phyloP scores from a whole-genome alignment of 805 yeast genomes.

The Barnettozyma botsteinii region DNA sequence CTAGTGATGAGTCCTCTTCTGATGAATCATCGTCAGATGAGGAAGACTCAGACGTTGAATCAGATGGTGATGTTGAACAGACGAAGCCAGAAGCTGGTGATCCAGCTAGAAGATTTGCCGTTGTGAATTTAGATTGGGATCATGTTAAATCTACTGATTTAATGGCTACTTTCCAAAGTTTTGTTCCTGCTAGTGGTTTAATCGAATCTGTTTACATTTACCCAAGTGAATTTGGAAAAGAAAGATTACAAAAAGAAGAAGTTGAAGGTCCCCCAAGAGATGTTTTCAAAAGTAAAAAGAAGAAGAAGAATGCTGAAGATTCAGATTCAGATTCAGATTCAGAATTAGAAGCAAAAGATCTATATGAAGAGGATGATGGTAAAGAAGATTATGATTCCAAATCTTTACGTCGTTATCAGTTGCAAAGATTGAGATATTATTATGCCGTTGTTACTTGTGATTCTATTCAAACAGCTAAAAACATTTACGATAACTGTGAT shows the following conservation, averaged over 20 bases:
- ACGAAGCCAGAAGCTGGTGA: slow-evolving; percentile 79
- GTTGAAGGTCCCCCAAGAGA: slow-evolving; percentile 90
- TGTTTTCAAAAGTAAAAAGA: slow-evolving; percentile 49
- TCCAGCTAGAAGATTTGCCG: slow-evolving; percentile 77
- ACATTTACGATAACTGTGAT: slow-evolving; percentile 82
- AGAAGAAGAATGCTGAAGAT: slow-evolving; percentile 32
- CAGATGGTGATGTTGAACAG: slow-evolving; percentile 46
- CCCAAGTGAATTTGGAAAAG: slow-evolving; percentile 92
- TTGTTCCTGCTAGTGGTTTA: slow-evolving; percentile 70
- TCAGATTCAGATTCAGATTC: slow-evolving; percentile 43
- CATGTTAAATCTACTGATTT: slow-evolving; percentile 82
- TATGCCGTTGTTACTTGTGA: slow-evolving; percentile 90
- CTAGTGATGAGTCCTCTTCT: slow-evolving; percentile 30
- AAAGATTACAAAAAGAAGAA: slow-evolving; percentile 85
- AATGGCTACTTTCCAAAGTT: slow-evolving; percentile 82
- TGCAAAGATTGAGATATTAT: slow-evolving; percentile 87
- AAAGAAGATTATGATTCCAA: slow-evolving; percentile 79
- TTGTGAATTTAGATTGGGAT: slow-evolving; percentile 97
- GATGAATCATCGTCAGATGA: slow-evolving; percentile 39
- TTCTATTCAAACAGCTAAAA: slow-evolving; percentile 59
- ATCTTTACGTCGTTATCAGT: slow-evolving; percentile 81
- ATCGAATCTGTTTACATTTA: slow-evolving; percentile 65
- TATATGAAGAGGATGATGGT: slow-evolving; percentile 77
- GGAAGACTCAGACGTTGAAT: slow-evolving; percentile 34
- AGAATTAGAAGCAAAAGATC: slow-evolving; percentile 60